These are phyloP conservation scores for Fusarium anthophilum DNA, from an alignment of 2,329 filamentous ascomycete genomes.

Conservation along the genomic window DNA sequence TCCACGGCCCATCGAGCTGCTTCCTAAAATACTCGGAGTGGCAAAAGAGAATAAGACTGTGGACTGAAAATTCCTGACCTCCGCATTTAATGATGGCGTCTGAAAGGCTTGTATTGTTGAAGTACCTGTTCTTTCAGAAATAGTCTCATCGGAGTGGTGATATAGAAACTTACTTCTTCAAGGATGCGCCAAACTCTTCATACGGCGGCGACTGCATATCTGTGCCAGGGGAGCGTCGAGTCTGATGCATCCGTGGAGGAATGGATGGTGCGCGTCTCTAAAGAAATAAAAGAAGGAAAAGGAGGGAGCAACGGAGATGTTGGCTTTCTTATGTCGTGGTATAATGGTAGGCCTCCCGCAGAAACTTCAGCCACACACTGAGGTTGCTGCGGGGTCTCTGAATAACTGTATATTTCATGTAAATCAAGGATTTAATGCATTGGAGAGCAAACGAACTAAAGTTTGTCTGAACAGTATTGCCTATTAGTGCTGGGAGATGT, in stretches of 20 bases:
- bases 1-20: background rate
- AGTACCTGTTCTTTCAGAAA: background rate
- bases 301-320: too few relatives aligned
- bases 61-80: background rate
- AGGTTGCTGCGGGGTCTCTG: too few relatives aligned
- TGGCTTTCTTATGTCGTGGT: too few relatives aligned
- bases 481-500: background rate
- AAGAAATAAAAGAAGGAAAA: too few relatives aligned
- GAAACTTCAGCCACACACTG: too few relatives aligned
- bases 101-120: background rate
- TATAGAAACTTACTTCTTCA: background rate
- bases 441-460: fast-evolving
- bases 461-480: fast-evolving
- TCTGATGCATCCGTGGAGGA: too few relatives aligned
- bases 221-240: fast-evolving
- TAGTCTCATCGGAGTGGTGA: fast-evolving
- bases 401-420: background rate
- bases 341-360: too few relatives aligned
- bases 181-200: background rate
- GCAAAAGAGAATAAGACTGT: background rate
- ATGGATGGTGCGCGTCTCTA: too few relatives aligned
- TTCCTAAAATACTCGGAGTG: background rate
- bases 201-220: background rate
- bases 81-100: background rate
- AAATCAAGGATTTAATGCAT: background rate